Conservation (phyloP, 768 basidiomycete genomes). For the Sutorius australiensis region DNA sequence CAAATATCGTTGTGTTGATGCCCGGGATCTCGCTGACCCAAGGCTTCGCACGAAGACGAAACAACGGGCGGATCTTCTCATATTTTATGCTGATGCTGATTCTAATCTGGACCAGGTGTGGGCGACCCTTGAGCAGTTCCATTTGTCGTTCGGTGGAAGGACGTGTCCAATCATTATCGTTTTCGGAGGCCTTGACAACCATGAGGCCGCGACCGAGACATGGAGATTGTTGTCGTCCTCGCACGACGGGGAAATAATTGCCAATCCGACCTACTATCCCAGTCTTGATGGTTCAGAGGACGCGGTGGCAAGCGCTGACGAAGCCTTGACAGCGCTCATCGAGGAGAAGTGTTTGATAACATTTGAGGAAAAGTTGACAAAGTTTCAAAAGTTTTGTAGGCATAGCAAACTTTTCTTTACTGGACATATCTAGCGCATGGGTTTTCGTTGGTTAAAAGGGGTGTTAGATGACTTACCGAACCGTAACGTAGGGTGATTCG, state of each 20-base stretch:
- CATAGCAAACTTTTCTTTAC: constrained; percentile 15
- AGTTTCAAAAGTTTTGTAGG: constrained; percentile 18
- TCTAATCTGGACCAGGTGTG: constrained; percentile 9
- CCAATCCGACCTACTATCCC: constrained; percentile 22
- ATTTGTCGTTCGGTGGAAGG: constrained; percentile 15
- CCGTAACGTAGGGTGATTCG: no score
- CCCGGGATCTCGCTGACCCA: neutral
- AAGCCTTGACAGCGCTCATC: constrained; percentile 15
- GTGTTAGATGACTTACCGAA: neutral
- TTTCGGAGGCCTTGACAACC: constrained; percentile 17
- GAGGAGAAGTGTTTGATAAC: constrained; percentile 18
- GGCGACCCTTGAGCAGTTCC: constrained; percentile 16
- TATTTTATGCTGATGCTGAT: constrained; percentile 19
- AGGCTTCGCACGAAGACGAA: neutral
- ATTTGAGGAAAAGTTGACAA: constrained; percentile 18
- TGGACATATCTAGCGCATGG: constrained; percentile 8
- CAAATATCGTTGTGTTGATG: constrained; percentile 10
- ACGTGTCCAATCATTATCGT: constrained; percentile 22
- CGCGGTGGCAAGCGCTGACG: constrained; percentile 15
- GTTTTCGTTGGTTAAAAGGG: neutral
- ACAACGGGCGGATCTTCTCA: constrained; percentile 19
- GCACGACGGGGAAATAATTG: constrained; percentile 11
- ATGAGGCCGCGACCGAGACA: constrained; percentile 9
- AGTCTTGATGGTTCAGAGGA: constrained; percentile 8
- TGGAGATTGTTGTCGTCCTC: constrained; percentile 18